Conservation (phyloP, 257 asterid species). For the Linderniella brevidens region DNA sequence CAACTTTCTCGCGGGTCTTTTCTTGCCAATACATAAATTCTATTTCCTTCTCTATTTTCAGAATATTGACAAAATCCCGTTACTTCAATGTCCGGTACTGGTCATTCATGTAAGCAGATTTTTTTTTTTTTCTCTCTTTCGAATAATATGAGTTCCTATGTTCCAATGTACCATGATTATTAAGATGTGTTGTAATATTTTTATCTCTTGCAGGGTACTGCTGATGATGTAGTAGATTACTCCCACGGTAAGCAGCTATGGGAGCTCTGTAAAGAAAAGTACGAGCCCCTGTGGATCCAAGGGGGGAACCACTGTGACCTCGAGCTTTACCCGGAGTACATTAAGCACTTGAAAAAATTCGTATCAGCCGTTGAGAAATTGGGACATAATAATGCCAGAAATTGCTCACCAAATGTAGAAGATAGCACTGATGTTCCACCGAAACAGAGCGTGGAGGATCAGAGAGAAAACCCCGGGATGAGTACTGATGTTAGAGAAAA, state of each 20-base stretch:
- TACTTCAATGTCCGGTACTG: slow-evolving; percentile 77
- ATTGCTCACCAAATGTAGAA: slow-evolving; percentile 10
- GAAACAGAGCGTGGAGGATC: too few relatives aligned
- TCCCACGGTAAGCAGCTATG: slow-evolving; percentile 90
- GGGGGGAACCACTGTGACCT: slow-evolving; percentile 92
- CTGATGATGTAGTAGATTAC: slow-evolving; percentile 83
- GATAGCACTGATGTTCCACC: too few relatives aligned
- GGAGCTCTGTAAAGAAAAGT: slow-evolving; percentile 81
- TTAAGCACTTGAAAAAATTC: slow-evolving; percentile 83
- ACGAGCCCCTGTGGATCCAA: slow-evolving; percentile 87
- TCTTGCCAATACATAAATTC: too few relatives aligned
- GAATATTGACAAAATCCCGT: slow-evolving; percentile 85
- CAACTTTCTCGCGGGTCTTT: background rate
- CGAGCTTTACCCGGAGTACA: slow-evolving; percentile 83
- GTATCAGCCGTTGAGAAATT: slow-evolving; percentile 62
- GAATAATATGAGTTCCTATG: background rate
- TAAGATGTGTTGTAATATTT: too few relatives aligned
- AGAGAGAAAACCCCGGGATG: too few relatives aligned
- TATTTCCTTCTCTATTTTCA: slow-evolving; percentile 10
- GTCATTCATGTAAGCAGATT: slow-evolving; percentile 55
- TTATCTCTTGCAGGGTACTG: slow-evolving; percentile 46
- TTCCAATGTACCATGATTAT: background rate
- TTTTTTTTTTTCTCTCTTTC: too few relatives aligned
- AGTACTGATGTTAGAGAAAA: too few relatives aligned
- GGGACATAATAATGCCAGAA: slow-evolving; percentile 32